These are phyloP conservation scores for Zizania latifolia DNA, from an alignment of 176 grass and related monocot species.

Conservation along the genomic window DNA sequence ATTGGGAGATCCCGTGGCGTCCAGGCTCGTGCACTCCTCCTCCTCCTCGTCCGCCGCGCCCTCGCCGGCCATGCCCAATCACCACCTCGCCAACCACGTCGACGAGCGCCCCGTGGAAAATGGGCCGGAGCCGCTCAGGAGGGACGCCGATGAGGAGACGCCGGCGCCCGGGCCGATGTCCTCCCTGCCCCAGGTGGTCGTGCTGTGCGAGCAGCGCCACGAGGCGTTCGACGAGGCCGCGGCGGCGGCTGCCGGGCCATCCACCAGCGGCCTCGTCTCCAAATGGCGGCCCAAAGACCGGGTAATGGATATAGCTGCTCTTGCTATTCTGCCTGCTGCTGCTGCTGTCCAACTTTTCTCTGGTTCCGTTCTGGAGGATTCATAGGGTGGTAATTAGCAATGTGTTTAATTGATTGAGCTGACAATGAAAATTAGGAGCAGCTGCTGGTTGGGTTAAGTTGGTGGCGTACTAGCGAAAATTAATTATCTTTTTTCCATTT, in stretches of 20 bases:
- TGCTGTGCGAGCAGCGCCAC: slow-evolving; percentile 79
- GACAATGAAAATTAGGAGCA: not conserved
- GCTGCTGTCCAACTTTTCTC: not conserved
- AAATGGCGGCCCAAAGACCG: slow-evolving; percentile 93
- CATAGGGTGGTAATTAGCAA: not conserved
- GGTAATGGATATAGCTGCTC: slow-evolving; percentile 46
- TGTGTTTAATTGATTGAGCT: not conserved
- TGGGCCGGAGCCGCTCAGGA: slow-evolving; percentile 1
- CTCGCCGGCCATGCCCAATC: slow-evolving; percentile 26
- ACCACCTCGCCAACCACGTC: slow-evolving; percentile 13
- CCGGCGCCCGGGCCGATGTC: slow-evolving; percentile 33
- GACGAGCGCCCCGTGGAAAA: slow-evolving; percentile 21
- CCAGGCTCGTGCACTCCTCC: slow-evolving; percentile 59
- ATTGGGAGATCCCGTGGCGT: slow-evolving; percentile 99
- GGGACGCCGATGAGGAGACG: slow-evolving; percentile 1
- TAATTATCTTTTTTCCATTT: slow-evolving; percentile 1
- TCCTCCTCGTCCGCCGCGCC: slow-evolving; percentile 28
- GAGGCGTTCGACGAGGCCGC: slow-evolving; percentile 64
- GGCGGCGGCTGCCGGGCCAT: slow-evolving; percentile 39
- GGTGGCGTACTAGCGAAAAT: not conserved
- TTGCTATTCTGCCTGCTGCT: not conserved
- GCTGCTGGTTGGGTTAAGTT: not conserved
- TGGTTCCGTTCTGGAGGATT: not conserved
- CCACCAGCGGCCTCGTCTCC: slow-evolving; percentile 72
- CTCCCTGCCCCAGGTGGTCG: slow-evolving; percentile 63